Conservation (phyloP, 73 alveolate species). For the Halteria grandinella region DNA sequence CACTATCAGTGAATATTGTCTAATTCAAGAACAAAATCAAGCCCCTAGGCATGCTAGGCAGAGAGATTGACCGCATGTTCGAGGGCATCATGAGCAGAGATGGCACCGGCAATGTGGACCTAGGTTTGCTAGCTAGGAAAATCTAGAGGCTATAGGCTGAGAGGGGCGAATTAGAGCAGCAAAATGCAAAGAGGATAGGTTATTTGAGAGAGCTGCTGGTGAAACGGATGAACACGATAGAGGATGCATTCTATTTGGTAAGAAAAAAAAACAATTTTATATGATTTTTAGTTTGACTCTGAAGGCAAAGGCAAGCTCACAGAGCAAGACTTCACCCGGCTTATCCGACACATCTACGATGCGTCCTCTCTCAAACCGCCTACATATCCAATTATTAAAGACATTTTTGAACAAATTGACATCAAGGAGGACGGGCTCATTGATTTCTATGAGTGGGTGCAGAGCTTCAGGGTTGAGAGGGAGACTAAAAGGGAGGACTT, state of each 20-base stretch:
- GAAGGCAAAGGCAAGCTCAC: slow-evolving; percentile 55
- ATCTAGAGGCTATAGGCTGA: too few species aligned
- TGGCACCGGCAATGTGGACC: too few species aligned
- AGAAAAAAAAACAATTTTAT: background rate
- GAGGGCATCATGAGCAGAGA: too few species aligned
- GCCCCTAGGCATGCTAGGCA: background rate
- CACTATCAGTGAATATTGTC: too few species aligned
- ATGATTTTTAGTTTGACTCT: slow-evolving; percentile 50
- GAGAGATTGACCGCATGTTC: slow-evolving; percentile 27
- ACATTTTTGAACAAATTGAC: slow-evolving; percentile 58
- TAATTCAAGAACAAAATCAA: slow-evolving; percentile 34
- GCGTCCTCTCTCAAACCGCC: slow-evolving; percentile 21
- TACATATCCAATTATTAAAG: slow-evolving; percentile 55
- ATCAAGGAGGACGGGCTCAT: slow-evolving; percentile 62
- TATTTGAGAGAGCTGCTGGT: slow-evolving; percentile 40
- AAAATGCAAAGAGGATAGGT: slow-evolving; percentile 19
- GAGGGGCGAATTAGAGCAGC: slow-evolving; percentile 30
- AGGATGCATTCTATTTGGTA: slow-evolving; percentile 62
- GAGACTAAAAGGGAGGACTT: too few species aligned
- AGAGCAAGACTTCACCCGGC: slow-evolving; percentile 40
- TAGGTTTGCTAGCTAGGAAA: too few species aligned
- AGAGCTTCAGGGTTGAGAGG: too few species aligned
- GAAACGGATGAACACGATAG: slow-evolving; percentile 54
- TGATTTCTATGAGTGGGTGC: slow-evolving; percentile 54
- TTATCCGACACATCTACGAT: slow-evolving; percentile 19